Evolutionary conservation across 192 early-diverging fungal genomes (phyloP).

Genomic region (Coemansia sp.): DNA sequence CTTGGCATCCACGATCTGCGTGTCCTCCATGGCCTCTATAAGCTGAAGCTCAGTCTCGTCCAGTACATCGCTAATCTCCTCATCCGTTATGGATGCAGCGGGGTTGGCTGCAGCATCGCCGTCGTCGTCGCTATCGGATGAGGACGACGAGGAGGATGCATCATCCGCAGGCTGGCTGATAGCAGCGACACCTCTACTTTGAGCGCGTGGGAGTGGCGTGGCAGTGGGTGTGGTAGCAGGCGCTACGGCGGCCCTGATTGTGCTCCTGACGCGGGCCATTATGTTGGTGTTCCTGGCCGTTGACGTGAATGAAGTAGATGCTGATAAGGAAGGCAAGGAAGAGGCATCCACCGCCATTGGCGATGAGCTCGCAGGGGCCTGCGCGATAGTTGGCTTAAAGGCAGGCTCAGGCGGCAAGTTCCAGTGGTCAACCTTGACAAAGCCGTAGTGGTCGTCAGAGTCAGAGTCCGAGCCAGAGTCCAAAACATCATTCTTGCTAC

Average conservation of each 20-base stretch:
- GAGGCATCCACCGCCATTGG: neutral
- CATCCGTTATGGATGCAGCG: slow-evolving; percentile 39
- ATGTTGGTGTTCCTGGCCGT: slow-evolving; percentile 13
- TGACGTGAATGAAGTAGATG: neutral
- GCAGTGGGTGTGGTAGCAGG: neutral
- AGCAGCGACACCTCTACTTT: neutral
- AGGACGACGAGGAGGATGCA: neutral
- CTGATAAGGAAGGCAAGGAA: neutral
- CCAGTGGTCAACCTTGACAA: slow-evolving; percentile 49
- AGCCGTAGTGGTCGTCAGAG: slow-evolving; percentile 52
- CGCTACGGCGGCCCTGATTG: slow-evolving; percentile 25
- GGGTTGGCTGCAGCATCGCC: slow-evolving; percentile 9
- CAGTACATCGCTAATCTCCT: slow-evolving; percentile 51
- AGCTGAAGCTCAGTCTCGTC: slow-evolving; percentile 55
- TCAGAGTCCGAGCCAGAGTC: slow-evolving; percentile 40
- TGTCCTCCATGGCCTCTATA: slow-evolving; percentile 55
- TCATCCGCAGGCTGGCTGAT: neutral
- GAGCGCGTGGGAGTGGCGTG: neutral
- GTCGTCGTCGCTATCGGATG: slow-evolving; percentile 5
- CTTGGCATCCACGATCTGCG: slow-evolving; percentile 33
- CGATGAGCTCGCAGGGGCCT: neutral
- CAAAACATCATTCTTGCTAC: slow-evolving; percentile 7
- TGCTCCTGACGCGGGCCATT: slow-evolving; percentile 23
- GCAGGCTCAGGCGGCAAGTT: slow-evolving; percentile 28
- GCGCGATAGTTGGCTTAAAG: slow-evolving; percentile 42